These are phyloP conservation scores for Smallanthus sonchifolius DNA, from an alignment of 129 eudicot species.

Conservation along the genomic window DNA sequence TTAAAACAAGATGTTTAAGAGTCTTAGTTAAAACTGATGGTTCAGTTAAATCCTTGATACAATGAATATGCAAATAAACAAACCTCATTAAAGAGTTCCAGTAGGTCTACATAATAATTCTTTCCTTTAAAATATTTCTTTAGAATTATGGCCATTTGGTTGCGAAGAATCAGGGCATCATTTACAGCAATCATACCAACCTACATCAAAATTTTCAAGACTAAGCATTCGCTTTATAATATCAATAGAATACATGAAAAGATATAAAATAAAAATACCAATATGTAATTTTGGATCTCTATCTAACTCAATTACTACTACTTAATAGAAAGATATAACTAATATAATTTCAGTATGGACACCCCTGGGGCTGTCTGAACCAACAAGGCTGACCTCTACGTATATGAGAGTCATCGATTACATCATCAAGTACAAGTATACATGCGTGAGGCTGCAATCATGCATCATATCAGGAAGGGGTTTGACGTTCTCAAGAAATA, in stretches of 20 bases:
- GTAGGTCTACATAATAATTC: constrained; percentile 56
- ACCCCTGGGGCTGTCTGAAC: constrained; percentile 64
- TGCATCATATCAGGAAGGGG: no score
- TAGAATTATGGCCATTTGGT: constrained; percentile 61
- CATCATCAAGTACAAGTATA: constrained; percentile 70
- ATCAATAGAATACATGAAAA: no score
- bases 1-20: no score
- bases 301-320: no score
- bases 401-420: constrained; percentile 57
- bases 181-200: constrained; percentile 76
- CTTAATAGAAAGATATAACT: no score
- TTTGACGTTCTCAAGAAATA: no score
- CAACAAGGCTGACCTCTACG: constrained; percentile 80
- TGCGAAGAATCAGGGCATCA: constrained; percentile 74
- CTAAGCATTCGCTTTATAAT: neutral
- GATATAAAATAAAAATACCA: no score
- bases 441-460: constrained; percentile 64
- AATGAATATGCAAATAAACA: neutral
- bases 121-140: constrained; percentile 48
- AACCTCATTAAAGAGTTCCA: constrained; percentile 77
- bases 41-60: neutral
- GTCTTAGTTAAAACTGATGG: no score
- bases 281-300: no score
- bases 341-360: neutral
- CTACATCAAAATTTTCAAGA: constrained; percentile 23